Evolutionary conservation across 257 asterid genomes (phyloP), one percentile per base, ranked within the genome.

Genomic region (Coffea canephora): DNA sequence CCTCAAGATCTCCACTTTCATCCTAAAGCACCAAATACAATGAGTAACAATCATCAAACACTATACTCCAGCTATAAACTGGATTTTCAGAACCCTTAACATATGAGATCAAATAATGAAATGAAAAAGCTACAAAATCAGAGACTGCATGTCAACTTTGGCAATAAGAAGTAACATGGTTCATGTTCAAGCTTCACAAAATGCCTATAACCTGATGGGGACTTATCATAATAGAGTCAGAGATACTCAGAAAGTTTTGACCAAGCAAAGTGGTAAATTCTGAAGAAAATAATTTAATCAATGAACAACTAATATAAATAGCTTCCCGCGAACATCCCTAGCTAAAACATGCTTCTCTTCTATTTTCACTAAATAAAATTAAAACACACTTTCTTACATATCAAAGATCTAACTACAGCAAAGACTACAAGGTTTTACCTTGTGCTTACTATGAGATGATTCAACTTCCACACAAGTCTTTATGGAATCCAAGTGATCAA

Each of bases 401-500:
- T 27, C 67, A 61, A 72, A 68, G 49, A 27, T 52, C 46, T 78
- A 64, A 78, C 27, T 66, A 62, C 55, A 67, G 80, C 10, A 45
- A 67, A 62, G 16, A 70, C 55, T 66, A 81, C 34, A 36, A 74
- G 3, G 61, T 69, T 78, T 81, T 82, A 91, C 97, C 97, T 85
- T 83, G 57, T 76, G 78, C 67, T 81, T 87, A 75, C 79, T 84
- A 54, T 84, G 87, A 39, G 87, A 72, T 80, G 85, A 78, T 78
- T 87, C 90, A 76, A 77, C 70, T 72, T 80, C 91, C 72, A 71
- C 62, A 80, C 83, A 85, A 77, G 85, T 86, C 82, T 87, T 90
- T 48, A 10, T 69, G 15, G 82, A 82, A 67, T 79, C 88, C 15
- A 79, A 76, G 62, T 85, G 91, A 78, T 83, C 83, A 80, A 75